Conservation (phyloP, 2,329 filamentous ascomycete species). For the Talaromyces sp. region DNA sequence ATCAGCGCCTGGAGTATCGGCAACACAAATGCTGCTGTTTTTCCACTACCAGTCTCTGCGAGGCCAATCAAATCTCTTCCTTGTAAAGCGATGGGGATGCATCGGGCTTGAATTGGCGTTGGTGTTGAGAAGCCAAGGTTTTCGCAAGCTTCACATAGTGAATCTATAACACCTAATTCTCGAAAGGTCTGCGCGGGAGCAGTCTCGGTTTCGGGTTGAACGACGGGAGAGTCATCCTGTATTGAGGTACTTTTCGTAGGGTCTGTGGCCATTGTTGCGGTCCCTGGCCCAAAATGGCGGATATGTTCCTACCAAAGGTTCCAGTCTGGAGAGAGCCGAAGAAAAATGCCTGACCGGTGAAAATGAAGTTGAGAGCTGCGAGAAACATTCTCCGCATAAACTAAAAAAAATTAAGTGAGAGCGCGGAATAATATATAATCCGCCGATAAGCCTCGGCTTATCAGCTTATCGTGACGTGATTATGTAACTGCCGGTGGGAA, state of each 20-base stretch:
- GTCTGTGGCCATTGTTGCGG: background rate
- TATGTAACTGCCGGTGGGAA: background rate
- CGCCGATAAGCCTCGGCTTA: background rate
- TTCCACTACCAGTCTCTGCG: slow-evolving; percentile 92
- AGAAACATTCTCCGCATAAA: background rate
- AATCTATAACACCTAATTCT: slow-evolving; percentile 70
- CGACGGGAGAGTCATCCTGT: background rate
- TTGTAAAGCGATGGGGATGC: slow-evolving; percentile 75
- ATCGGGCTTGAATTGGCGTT: slow-evolving; percentile 81
- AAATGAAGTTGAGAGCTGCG: background rate
- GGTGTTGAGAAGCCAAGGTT: slow-evolving; percentile 76
- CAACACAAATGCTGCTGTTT: slow-evolving; percentile 90
- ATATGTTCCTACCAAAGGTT: background rate
- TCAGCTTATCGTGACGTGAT: background rate
- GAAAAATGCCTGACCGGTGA: background rate
- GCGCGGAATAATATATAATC: background rate
- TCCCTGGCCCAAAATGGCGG: background rate
- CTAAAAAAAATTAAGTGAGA: background rate
- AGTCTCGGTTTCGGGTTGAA: background rate
- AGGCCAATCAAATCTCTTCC: slow-evolving; percentile 86
- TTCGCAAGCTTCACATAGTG: slow-evolving; percentile 82
- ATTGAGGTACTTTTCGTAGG: background rate
- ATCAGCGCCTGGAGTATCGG: slow-evolving; percentile 89
- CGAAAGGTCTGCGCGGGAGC: slow-evolving; percentile 42
- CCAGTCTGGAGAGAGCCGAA: background rate